Base-by-base conservation (phyloP, 2,329 filamentous ascomycete species). In the Claviceps africana region DNA sequence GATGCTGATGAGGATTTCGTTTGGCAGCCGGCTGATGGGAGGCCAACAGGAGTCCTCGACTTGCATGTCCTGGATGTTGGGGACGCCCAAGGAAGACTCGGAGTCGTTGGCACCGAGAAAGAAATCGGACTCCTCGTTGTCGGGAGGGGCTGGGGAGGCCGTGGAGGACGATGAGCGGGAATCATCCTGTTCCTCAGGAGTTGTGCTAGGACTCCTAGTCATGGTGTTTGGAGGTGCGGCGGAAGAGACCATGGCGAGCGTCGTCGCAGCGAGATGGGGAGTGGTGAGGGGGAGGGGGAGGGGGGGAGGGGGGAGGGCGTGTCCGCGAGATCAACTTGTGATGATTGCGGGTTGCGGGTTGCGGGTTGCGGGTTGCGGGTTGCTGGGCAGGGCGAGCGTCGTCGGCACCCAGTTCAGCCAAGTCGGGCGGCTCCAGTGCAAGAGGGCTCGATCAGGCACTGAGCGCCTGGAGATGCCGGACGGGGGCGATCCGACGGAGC, bases 51-150 rank as follows among this genome's bases (percentile, higher is more conserved):
- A 76, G 59, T 81, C 73, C 63, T 84, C 81, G 57, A 81, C 81
- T 64, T 77, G 83, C 78, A 83, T 85, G 61, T 88, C 85, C 62
- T 83, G 82, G 54, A 88, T 77, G 55, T 85, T 85, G 46, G 86
- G 85, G 35, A 88, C 81, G 51, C 88, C 89, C 53, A 96, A 78
- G 1, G 91, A 96, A 1, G 91, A 96, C 65, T 93, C 80, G 4
- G 91, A 96, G 70, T 96, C 91, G 71, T 96, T 95, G 61, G 86
- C 84, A 53, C 78, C 79, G 65, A 86, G 84, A 67, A 93, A 93
- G 68, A 93, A 95, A 70, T 96, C 91, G 59, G 89, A 95, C 70
- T 96, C 91, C 64, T 90, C 86, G 69, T 94, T 88, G 63, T 88
- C 85, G 64, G 81, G 81, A 50, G 85, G 81, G 50, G 78, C 80